These are phyloP conservation scores for Monilinia fructicola DNA, from an alignment of 2,329 filamentous ascomycete species.

Conservation along the genomic window DNA sequence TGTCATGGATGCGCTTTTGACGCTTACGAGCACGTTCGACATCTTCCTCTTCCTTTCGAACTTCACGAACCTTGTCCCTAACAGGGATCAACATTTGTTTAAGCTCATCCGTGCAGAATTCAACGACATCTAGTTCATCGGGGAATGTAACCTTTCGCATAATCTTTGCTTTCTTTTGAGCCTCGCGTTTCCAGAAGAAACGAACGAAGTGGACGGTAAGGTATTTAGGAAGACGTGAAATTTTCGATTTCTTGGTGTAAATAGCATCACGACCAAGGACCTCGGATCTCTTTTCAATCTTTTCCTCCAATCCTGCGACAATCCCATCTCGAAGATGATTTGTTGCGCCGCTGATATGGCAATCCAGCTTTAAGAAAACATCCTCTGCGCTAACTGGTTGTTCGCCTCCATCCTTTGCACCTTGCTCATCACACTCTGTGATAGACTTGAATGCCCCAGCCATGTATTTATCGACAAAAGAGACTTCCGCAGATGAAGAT, in stretches of 20 bases:
- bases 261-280: constrained; percentile 72
- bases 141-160: constrained; percentile 98
- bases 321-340: constrained; percentile 93
- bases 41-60: constrained; percentile 93
- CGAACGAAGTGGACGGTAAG: constrained; percentile 95
- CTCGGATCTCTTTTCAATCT: constrained; percentile 86
- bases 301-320: constrained; percentile 75
- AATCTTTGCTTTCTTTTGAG: constrained; percentile 98
- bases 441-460: constrained; percentile 75
- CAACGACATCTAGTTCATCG: constrained; percentile 85
- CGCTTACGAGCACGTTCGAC: constrained; percentile 88
- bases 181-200: constrained; percentile 96
- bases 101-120: constrained; percentile 92
- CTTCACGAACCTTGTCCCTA: constrained; percentile 92
- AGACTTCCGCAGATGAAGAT: constrained; percentile 53
- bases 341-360: constrained; percentile 83
- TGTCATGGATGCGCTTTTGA: constrained; percentile 66
- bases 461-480: constrained; percentile 90
- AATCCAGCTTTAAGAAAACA: constrained; percentile 87
- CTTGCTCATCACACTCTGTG: constrained; percentile 80
- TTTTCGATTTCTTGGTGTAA: constrained; percentile 90
- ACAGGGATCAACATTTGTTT: constrained; percentile 81
- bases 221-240: constrained; percentile 89
- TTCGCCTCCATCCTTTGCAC: constrained; percentile 73
- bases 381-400: constrained; percentile 67